A percentile compares a stretch with the other conserved stretches of the same genome.
These are phyloP conservation scores for Aspergillus aculeatinus DNA, from an alignment of 2,329 filamentous ascomycete genomes.

Conservation along the genomic window DNA sequence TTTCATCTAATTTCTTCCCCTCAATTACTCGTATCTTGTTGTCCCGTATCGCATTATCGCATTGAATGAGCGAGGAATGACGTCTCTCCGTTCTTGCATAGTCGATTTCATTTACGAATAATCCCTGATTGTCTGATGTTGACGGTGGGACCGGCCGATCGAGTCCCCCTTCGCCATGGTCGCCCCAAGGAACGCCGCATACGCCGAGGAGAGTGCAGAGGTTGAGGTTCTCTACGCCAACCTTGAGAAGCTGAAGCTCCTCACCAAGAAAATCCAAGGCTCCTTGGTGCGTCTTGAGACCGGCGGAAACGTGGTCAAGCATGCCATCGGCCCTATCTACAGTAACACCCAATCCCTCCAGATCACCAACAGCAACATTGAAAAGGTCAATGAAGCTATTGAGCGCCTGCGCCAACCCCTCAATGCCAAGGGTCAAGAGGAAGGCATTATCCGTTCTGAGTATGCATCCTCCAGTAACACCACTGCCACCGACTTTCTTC, in stretches of 20 bases:
- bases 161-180: conserved; percentile 46
- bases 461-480: conserved; percentile 32
- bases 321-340: conserved; percentile 88
- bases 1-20: not conserved
- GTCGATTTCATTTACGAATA: conserved; percentile 6
- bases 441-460: conserved; percentile 84
- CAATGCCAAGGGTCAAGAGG: conserved; percentile 87
- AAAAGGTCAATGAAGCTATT: conserved; percentile 80
- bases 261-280: conserved; percentile 94
- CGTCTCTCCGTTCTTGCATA: conserved; percentile 5
- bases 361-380: conserved; percentile 84
- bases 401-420: conserved; percentile 86
- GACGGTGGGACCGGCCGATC: conserved; percentile 18
- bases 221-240: conserved; percentile 66
- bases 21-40: not conserved
- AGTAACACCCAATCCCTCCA: conserved; percentile 89
- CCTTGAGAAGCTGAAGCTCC: conserved; percentile 85
- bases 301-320: conserved; percentile 85
- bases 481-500: not conserved
- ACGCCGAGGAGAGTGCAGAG: conserved; percentile 66
- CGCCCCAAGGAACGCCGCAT: conserved; percentile 55
- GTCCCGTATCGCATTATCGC: not conserved
- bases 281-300: conserved; percentile 80
- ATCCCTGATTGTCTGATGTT: conserved; percentile 12
- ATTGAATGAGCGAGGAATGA: conserved; percentile 11